Evolutionary conservation across 768 basidiomycete genomes (phyloP).

Genomic region (Boletus rufocinnamomeus): DNA sequence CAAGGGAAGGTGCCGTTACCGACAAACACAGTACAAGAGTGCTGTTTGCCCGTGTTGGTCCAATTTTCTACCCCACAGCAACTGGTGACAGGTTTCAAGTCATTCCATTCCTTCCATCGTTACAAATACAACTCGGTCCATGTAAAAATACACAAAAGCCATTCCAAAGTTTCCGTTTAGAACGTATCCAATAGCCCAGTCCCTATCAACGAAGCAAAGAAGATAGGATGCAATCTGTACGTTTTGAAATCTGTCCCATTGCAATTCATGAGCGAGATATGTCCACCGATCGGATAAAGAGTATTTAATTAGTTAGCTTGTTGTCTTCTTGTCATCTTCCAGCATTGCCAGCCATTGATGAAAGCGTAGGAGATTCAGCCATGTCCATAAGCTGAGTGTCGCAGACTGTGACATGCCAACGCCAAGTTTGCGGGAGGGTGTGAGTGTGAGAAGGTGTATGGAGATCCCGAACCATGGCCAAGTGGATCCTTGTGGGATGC

Average conservation of each 20-base stretch:
- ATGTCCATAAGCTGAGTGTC: constrained; percentile 13
- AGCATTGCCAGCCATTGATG: neutral
- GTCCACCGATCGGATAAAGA: constrained; percentile 20
- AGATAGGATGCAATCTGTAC: constrained; percentile 7
- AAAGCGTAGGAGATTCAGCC: constrained; percentile 4
- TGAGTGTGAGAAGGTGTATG: constrained; percentile 5
- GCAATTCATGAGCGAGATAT: constrained; percentile 19
- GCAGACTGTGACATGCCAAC: constrained; percentile 16
- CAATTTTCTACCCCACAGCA: neutral
- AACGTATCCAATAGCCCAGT: constrained; percentile 7
- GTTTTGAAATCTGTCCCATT: constrained; percentile 16
- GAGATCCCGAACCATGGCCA: constrained; percentile 1
- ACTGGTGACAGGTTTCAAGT: neutral
- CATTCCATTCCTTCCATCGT: neutral
- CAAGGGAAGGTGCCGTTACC: neutral
- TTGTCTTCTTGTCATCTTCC: constrained; percentile 6
- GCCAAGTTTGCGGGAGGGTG: constrained; percentile 15
- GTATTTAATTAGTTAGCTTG: constrained; percentile 16
- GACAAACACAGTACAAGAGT: constrained; percentile 1
- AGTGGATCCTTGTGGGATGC: constrained; percentile 17
- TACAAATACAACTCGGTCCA: constrained; percentile 26
- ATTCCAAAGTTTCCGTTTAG: constrained; percentile 3
- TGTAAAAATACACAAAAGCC: constrained; percentile 26
- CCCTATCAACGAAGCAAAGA: constrained; percentile 17
- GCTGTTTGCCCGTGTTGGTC: constrained; percentile 30